Conservation (phyloP, 1,284 basidiomycete species). For the Wolfiporia cocos region DNA sequence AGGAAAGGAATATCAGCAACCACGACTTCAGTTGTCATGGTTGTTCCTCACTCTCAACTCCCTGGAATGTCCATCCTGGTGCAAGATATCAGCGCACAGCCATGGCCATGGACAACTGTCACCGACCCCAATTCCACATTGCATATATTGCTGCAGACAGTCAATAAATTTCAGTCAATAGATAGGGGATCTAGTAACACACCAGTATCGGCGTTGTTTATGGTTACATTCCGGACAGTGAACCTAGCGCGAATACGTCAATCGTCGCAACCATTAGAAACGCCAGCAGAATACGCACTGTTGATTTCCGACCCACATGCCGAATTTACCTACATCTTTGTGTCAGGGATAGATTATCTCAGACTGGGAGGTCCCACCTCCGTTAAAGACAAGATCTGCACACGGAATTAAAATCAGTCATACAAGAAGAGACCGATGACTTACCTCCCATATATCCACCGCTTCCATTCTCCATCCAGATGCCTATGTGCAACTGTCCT, state of each 20-base stretch:
- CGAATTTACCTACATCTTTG: slow-evolving; percentile 24
- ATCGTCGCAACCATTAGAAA: too few relatives aligned
- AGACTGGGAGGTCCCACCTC: slow-evolving; percentile 36
- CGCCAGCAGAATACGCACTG: slow-evolving; percentile 55
- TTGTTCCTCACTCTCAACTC: slow-evolving; percentile 31
- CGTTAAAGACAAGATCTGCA: slow-evolving; percentile 57
- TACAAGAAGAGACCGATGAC: slow-evolving; percentile 6
- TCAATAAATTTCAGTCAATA: slow-evolving; percentile 1
- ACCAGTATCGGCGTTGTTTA: slow-evolving; percentile 49
- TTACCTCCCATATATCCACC: slow-evolving; percentile 66
- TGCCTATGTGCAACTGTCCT: slow-evolving; percentile 22
- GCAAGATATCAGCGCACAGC: not conserved
- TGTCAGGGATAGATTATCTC: too few relatives aligned
- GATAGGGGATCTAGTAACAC: slow-evolving; percentile 6
- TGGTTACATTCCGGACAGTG: slow-evolving; percentile 47
- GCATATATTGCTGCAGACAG: slow-evolving; percentile 17
- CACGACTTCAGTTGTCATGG: not conserved
- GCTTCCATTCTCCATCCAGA: slow-evolving; percentile 74
- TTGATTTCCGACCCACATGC: slow-evolving; percentile 53
- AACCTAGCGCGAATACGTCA: slow-evolving; percentile 30
- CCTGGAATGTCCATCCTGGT: slow-evolving; percentile 30
- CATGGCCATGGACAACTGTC: not conserved
- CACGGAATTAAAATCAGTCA: not conserved
- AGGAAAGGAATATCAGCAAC: not conserved
- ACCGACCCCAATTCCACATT: slow-evolving; percentile 54